These are phyloP conservation scores for Anastatica hierochuntica DNA, from an alignment of 345 rosid genomes.

Conservation along the genomic window DNA sequence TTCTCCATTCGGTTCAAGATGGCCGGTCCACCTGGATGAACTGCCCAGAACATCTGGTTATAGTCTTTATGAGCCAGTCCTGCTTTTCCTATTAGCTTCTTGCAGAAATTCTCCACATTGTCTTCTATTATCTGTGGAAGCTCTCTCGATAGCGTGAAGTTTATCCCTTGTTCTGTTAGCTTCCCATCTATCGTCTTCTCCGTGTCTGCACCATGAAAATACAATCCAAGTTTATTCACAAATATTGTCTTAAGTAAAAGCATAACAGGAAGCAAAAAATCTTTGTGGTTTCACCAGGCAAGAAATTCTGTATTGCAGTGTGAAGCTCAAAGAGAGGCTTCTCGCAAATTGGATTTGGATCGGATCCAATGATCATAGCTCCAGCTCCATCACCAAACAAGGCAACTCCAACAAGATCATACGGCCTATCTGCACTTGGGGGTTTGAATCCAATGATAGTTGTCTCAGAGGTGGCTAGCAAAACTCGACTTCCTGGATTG, in stretches of 20 bases:
- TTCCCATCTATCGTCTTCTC: slow-evolving; percentile 77
- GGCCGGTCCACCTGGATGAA: slow-evolving; percentile 98
- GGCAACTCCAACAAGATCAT: slow-evolving; percentile 94
- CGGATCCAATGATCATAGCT: slow-evolving; percentile 70
- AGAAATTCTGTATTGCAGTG: slow-evolving; percentile 72
- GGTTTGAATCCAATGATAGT: slow-evolving; percentile 93
- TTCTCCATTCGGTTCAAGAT: slow-evolving; percentile 80
- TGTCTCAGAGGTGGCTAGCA: slow-evolving; percentile 85
- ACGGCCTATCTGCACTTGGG: slow-evolving; percentile 73
- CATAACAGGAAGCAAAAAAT: too few species aligned
- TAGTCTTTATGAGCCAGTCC: slow-evolving; percentile 44
- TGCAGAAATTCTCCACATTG: slow-evolving; percentile 70
- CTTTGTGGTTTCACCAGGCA: slow-evolving; percentile 24
- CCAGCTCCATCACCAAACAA: slow-evolving; percentile 94
- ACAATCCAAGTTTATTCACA: neutral
- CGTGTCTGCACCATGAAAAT: slow-evolving; percentile 48
- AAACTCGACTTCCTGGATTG: slow-evolving; percentile 78
- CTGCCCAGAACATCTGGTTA: slow-evolving; percentile 86
- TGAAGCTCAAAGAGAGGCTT: slow-evolving; percentile 85
- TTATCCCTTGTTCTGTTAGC: slow-evolving; percentile 84
- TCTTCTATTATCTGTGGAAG: slow-evolving; percentile 94
- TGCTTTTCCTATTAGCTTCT: slow-evolving; percentile 39
- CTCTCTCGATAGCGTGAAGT: slow-evolving; percentile 80
- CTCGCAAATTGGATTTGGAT: slow-evolving; percentile 43
- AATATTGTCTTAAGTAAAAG: neutral